Conservation (phyloP, 2,329 filamentous ascomycete genomes). For the Hymenoscyphus albidus region DNA sequence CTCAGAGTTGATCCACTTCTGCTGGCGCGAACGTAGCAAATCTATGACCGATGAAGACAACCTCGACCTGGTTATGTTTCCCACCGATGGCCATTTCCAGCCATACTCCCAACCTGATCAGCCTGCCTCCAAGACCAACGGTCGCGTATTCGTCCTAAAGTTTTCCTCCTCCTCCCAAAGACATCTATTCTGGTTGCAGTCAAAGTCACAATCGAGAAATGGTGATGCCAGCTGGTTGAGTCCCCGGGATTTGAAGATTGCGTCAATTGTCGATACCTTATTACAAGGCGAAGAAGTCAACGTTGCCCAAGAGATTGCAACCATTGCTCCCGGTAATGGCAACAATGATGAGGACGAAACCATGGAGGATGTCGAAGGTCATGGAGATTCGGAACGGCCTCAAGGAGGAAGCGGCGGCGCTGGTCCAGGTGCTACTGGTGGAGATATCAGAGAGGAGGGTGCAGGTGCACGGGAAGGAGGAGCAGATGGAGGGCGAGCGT, state of each 20-base stretch:
- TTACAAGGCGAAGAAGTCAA: slow-evolving; percentile 88
- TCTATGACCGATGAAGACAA: slow-evolving; percentile 66
- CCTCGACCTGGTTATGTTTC: slow-evolving; percentile 90
- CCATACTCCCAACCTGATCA: slow-evolving; percentile 71
- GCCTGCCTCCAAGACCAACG: slow-evolving; percentile 66
- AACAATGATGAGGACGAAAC: slow-evolving; percentile 68
- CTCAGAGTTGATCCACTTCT: slow-evolving; percentile 86
- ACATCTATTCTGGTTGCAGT: slow-evolving; percentile 95
- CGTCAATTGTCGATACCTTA: slow-evolving; percentile 78
- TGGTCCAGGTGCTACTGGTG: slow-evolving; percentile 81
- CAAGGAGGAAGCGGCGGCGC: slow-evolving; percentile 71
- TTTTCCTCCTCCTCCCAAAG: slow-evolving; percentile 89
- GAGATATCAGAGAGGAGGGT: slow-evolving; percentile 87
- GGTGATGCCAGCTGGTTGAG: slow-evolving; percentile 76
- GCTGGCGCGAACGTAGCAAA: slow-evolving; percentile 81
- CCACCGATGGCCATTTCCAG: slow-evolving; percentile 79
- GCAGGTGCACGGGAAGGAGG: slow-evolving; percentile 85
- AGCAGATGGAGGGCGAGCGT: slow-evolving; percentile 97
- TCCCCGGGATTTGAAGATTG: slow-evolving; percentile 79
- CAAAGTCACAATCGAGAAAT: slow-evolving; percentile 69
- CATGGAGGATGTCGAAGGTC: slow-evolving; percentile 73
- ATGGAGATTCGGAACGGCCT: slow-evolving; percentile 56
- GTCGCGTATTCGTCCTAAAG: slow-evolving; percentile 88
- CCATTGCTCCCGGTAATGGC: slow-evolving; percentile 51
- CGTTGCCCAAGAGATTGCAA: slow-evolving; percentile 67